Base-by-base conservation (phyloP, 441 rosid species). In the Adansonia gregorii region DNA sequence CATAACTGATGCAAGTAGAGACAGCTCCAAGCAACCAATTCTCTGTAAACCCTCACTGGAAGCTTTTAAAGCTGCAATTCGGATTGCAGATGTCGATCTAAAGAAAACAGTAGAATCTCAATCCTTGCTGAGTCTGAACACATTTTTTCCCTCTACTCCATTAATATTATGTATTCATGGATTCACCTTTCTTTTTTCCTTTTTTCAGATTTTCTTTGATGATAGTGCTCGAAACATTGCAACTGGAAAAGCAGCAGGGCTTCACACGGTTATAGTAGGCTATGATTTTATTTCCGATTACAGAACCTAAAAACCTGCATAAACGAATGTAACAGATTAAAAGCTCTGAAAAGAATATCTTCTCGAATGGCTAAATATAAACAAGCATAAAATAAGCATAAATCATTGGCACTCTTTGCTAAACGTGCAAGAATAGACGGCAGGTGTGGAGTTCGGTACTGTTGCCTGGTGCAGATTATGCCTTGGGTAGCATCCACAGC, bases 181-280 rank as follows among this genome's bases (percentile, higher is more conserved):
- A 17, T 59, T 17, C 17, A 52, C 63, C 1, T 2, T 22, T 22
- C 19, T 31, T 31, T 31, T 31, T 31, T 31, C 35, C 1, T 31
- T 31, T 31, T 31, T 31, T 68, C 85, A 95, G 98, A 85, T 95
- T 63, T 95, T 95, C 91, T 92, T 95, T 3, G 98, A 95, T 72
- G 98, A 94, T 86, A 93, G 98, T 79, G 79, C 89, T 63, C 87
- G 98, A 60, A 95, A 95, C 86, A 93, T 95, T 72, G 92, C 88
- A 19, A 90, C 86, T 35, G 98, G 88, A 61, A 93, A 93, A 85
- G 91, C 86, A 35, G 89, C 93, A 12, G 96, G 93, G 5, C 88
- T 95, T 46, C 93, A 84, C 39, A 91, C 98, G 0, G 97, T 91
- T 58, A 83, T 93, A 51, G 98, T 91, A 85, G 86, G 91, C 49